Evolutionary conservation across 2,329 filamentous ascomycete genomes (phyloP), one percentile per base, ranked within the genome.

Genomic region (Biscogniauxia mediterranea): DNA sequence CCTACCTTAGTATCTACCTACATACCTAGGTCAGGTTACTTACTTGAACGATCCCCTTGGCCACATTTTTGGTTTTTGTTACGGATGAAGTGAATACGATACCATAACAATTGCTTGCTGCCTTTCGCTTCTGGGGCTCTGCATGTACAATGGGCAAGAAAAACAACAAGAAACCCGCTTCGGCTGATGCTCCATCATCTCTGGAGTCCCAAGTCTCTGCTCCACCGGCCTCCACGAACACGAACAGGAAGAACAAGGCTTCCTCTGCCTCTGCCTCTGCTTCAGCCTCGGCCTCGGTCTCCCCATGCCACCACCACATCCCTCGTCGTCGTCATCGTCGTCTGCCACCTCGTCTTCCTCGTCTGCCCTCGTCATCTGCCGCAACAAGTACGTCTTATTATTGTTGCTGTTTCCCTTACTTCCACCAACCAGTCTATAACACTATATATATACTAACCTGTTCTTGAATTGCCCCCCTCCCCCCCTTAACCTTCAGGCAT

Each of bases 371-470:
- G 83, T 85, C 56, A 86, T 87, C 64, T 88, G 85, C 78, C 85
- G 87, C 69, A 89, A 89, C 76, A 89, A 89, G 87, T 89, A 82
- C 73, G 83, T 83, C 68, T 9, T 51, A 56, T 54, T 53, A 70
- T 62, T 63, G 19, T 46, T 51, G 52, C 17, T 28, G 20, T 54
- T n/a, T 54, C 4, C 8, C 23, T 26, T 19, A 20, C n/a, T 17
- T 20, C 17, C 13, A 6, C 3, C 13, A 50, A 17, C 13, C 7
- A 49, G 52, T 50, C 21, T 46, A 7, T 23, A 46, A 52, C n/a
- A 59, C 55, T 46, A 17, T 54, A 46, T 54, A 52, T n/a, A n/a
- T 55, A 54, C 32, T 65, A 26, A 59, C 57, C 38, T 23, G 46
- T 56, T 32, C 28, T 32, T 32, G 7, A 8, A 32, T 32, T 32